Evolutionary conservation across 2,329 filamentous ascomycete genomes (phyloP).

Genomic region (Paraconiothyrium brasiliense): DNA sequence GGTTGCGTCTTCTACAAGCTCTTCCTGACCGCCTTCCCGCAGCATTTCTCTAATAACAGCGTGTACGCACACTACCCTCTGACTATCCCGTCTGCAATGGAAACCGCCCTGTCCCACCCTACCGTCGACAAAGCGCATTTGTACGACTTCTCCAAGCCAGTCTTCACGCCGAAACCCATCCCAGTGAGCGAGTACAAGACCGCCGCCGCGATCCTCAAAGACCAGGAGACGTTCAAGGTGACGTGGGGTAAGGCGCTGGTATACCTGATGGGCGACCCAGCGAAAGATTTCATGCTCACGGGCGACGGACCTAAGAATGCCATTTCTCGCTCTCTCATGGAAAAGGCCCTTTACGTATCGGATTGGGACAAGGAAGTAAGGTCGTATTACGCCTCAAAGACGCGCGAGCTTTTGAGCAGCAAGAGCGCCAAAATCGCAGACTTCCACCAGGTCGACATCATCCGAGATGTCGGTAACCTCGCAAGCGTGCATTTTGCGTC

Average conservation of each 20-base stretch:
- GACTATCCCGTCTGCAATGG: slow-evolving; percentile 76
- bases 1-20: slow-evolving; percentile 88
- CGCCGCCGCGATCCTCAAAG: slow-evolving; percentile 69
- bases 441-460: slow-evolving; percentile 75
- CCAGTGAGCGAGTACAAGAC: slow-evolving; percentile 69
- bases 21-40: slow-evolving; percentile 79
- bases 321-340: slow-evolving; percentile 47
- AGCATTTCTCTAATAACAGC: slow-evolving; percentile 79
- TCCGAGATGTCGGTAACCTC: slow-evolving; percentile 65
- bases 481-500: slow-evolving; percentile 65
- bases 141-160: slow-evolving; percentile 75
- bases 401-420: slow-evolving; percentile 64
- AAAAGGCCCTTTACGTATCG: slow-evolving; percentile 67
- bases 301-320: slow-evolving; percentile 46
- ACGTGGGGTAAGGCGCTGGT: slow-evolving; percentile 71
- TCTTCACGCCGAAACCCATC: slow-evolving; percentile 56
- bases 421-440: slow-evolving; percentile 72
- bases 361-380: slow-evolving; percentile 72
- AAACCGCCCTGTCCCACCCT: slow-evolving; percentile 70
- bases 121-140: slow-evolving; percentile 70
- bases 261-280: slow-evolving; percentile 68
- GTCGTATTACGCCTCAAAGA: slow-evolving; percentile 72
- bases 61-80: slow-evolving; percentile 84
- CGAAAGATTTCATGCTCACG: slow-evolving; percentile 65
- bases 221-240: slow-evolving; percentile 69